Conservation (phyloP, 2,329 filamentous ascomycete species). For the Colletotrichum tanaceti region DNA sequence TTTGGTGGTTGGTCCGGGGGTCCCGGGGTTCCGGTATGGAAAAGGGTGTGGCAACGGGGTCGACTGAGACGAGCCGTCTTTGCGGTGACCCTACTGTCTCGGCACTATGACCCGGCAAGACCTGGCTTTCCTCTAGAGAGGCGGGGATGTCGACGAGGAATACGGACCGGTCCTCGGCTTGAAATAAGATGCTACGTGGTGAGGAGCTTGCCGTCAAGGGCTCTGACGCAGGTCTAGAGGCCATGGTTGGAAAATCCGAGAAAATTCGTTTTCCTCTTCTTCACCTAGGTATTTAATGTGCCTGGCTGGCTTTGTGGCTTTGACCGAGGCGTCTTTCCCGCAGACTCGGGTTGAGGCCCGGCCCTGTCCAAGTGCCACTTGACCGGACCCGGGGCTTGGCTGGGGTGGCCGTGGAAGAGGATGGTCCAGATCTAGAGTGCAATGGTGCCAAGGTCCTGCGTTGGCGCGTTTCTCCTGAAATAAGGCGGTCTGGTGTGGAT, state of each 20-base stretch:
- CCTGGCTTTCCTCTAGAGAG: slow-evolving; percentile 76
- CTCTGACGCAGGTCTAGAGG: background rate
- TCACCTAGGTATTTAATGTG: slow-evolving; percentile 2
- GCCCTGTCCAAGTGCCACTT: slow-evolving; percentile 31
- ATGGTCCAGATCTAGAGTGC: slow-evolving; percentile 8
- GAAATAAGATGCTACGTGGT: slow-evolving; percentile 36
- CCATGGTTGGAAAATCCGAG: slow-evolving; percentile 9
- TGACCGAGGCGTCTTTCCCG: slow-evolving; percentile 25
- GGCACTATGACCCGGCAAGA: slow-evolving; percentile 51
- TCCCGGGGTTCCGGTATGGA: slow-evolving; percentile 64
- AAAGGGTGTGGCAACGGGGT: slow-evolving; percentile 59
- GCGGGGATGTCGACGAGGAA: slow-evolving; percentile 76
- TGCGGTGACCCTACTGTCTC: slow-evolving; percentile 35
- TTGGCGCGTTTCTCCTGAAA: slow-evolving; percentile 20
- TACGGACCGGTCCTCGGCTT: slow-evolving; percentile 49
- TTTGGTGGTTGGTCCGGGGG: slow-evolving; percentile 50
- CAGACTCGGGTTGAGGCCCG: slow-evolving; percentile 15
- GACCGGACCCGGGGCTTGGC: slow-evolving; percentile 28
- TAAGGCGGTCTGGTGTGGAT: slow-evolving; percentile 10
- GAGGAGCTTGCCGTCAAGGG: background rate
- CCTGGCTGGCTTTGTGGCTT: slow-evolving; percentile 29
- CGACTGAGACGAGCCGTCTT: slow-evolving; percentile 59
- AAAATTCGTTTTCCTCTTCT: background rate
- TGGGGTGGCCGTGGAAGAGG: slow-evolving; percentile 13
- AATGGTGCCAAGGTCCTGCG: slow-evolving; percentile 33